phyloP scores from a whole-genome alignment of 768 basidiomycete species.

The Suillus alpinus region DNA sequence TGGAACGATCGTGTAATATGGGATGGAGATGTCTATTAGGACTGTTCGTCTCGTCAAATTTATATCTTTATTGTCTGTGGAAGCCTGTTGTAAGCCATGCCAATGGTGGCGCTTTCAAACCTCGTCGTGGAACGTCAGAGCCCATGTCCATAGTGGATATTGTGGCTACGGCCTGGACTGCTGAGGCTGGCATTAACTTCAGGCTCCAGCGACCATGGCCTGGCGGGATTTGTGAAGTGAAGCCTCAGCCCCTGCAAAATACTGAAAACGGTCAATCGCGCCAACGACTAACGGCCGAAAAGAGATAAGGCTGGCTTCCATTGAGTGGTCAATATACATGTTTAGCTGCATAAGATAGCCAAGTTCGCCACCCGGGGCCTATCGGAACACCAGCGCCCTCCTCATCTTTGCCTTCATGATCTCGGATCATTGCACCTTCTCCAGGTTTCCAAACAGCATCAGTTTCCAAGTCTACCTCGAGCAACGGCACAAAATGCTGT shows the following conservation, averaged over 20 bases:
- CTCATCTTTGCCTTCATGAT: slow-evolving; percentile 13
- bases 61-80: background rate
- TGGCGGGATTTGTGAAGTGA: background rate
- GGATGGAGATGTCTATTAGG: no score
- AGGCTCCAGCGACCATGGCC: background rate
- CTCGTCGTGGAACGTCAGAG: background rate
- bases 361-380: slow-evolving; percentile 7
- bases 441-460: slow-evolving; percentile 52
- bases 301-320: background rate
- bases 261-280: background rate
- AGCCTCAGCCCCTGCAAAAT: background rate
- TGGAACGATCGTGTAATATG: background rate
- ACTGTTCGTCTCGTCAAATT: background rate
- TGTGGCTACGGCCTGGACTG: background rate
- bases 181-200: background rate
- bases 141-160: background rate
- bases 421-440: slow-evolving; percentile 36
- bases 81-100: background rate
- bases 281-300: background rate
- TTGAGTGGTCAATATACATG: slow-evolving; percentile 56
- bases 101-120: background rate
- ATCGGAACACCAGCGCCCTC: slow-evolving; percentile 5
- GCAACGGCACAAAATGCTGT: slow-evolving; percentile 39
- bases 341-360: slow-evolving; percentile 38
- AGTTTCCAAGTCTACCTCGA: slow-evolving; percentile 49